These are phyloP conservation scores for Penicillium desertorum DNA, from an alignment of 495 filamentous ascomycete genomes.

Conservation along the genomic window DNA sequence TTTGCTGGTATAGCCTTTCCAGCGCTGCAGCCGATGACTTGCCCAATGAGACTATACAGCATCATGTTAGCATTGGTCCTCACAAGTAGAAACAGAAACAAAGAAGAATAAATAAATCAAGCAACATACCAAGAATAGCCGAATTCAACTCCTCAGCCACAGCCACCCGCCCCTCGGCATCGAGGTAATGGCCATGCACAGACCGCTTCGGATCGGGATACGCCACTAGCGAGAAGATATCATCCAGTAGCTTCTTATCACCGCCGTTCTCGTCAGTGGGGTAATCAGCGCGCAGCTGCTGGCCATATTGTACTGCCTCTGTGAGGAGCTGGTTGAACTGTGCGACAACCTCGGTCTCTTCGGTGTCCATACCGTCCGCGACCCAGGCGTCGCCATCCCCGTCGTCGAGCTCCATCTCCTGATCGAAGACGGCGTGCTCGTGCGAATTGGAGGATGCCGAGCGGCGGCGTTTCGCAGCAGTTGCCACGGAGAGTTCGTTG, in stretches of 20 bases:
- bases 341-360: slow-evolving; percentile 37
- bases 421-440: slow-evolving; percentile 56
- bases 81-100: background rate
- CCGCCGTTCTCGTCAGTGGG: slow-evolving; percentile 63
- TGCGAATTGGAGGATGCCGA: slow-evolving; percentile 35
- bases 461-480: slow-evolving; percentile 32
- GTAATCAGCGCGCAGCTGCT: slow-evolving; percentile 74
- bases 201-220: slow-evolving; percentile 77
- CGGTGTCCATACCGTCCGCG: slow-evolving; percentile 55
- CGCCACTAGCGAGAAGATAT: slow-evolving; percentile 86
- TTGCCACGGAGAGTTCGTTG: slow-evolving; percentile 57
- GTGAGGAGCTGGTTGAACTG: slow-evolving; percentile 58
- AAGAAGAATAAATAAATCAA: slow-evolving; percentile 8
- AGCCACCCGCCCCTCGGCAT: slow-evolving; percentile 68
- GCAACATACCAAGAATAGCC: slow-evolving; percentile 77
- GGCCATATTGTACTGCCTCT: slow-evolving; percentile 78
- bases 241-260: slow-evolving; percentile 70
- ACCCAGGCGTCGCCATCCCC: slow-evolving; percentile 53
- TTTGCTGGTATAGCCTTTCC: slow-evolving; percentile 85
- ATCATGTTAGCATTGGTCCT: slow-evolving; percentile 17
- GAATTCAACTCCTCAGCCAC: slow-evolving; percentile 95
- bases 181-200: slow-evolving; percentile 74
- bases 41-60: slow-evolving; percentile 71
- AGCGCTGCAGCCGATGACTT: slow-evolving; percentile 85
- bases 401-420: slow-evolving; percentile 82